Percentiles rank a stretch among this genome's conserved stretches.
Evolutionary conservation across 2,329 filamentous ascomycete genomes (phyloP).

Genomic region (Ophiostoma perfectum): DNA sequence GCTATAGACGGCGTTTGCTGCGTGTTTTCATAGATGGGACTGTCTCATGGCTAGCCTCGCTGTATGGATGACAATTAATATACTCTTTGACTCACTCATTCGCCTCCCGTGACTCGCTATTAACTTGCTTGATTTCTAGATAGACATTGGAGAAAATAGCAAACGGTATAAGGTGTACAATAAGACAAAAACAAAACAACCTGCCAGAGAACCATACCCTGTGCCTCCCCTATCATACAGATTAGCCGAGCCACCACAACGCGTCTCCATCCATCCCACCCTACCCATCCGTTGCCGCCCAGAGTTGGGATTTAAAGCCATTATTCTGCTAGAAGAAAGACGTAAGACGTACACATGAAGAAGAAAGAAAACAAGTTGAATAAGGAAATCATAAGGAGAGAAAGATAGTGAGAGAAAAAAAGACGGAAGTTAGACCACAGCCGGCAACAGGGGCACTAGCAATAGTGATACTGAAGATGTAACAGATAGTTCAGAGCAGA

Average conservation of each 20-base stretch:
- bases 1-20: too few species aligned
- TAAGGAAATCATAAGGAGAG: background rate
- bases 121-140: background rate
- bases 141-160: background rate
- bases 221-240: background rate
- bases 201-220: background rate
- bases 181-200: background rate
- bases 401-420: background rate
- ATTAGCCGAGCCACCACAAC: background rate
- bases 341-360: background rate
- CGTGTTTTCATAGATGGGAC: too few species aligned
- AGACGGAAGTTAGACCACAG: background rate
- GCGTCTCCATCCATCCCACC: background rate
- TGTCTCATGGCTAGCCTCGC: too few species aligned
- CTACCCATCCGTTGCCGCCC: background rate
- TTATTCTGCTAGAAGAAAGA: background rate
- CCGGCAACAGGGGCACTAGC: too few species aligned
- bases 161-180: background rate
- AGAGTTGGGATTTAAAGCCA: background rate
- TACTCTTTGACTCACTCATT: too few species aligned
- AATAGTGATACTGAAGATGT: too few species aligned
- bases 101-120: too few species aligned
- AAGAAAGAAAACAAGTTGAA: background rate
- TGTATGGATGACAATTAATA: too few species aligned
- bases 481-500: too few species aligned